These are phyloP conservation scores for Neurospora pannonica DNA, from an alignment of 495 filamentous ascomycete genomes.

Conservation along the genomic window DNA sequence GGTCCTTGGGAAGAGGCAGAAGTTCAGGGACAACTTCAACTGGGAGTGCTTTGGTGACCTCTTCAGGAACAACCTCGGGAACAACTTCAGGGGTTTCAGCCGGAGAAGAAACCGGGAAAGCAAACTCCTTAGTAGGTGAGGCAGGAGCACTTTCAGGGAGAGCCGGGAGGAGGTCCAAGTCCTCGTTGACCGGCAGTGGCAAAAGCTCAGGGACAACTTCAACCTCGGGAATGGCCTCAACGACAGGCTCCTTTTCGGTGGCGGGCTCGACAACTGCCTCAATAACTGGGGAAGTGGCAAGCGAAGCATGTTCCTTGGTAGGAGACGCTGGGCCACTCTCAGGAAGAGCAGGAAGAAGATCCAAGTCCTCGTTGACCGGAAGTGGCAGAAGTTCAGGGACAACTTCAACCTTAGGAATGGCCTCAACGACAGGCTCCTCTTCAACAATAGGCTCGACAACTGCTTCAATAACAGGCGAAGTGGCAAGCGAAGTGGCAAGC, in stretches of 20 bases:
- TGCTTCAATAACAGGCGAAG: background rate
- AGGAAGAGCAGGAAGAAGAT: background rate
- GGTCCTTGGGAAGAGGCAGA: background rate
- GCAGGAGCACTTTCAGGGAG: conserved; percentile 9
- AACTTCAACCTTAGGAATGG: no score
- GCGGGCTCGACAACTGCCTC: background rate
- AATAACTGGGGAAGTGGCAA: background rate
- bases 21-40: background rate
- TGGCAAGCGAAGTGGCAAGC: background rate
- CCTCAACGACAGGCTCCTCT: background rate
- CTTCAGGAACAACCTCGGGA: no score
- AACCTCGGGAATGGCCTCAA: background rate
- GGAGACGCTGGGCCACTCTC: background rate
- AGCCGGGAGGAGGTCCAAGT: conserved; percentile 2
- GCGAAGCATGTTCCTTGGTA: background rate
- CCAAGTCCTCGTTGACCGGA: background rate
- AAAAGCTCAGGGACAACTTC: background rate
- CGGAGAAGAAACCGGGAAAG: conserved; percentile 1
- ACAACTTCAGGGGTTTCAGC: background rate
- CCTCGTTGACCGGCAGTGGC: background rate
- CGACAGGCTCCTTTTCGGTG: no score
- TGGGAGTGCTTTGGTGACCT: no score
- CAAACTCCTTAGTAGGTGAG: conserved; percentile 1
- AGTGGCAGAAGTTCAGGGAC: background rate
- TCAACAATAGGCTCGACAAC: no score